Base-by-base conservation (phyloP, 331 rosid species). In the Malus hybrid region DNA sequence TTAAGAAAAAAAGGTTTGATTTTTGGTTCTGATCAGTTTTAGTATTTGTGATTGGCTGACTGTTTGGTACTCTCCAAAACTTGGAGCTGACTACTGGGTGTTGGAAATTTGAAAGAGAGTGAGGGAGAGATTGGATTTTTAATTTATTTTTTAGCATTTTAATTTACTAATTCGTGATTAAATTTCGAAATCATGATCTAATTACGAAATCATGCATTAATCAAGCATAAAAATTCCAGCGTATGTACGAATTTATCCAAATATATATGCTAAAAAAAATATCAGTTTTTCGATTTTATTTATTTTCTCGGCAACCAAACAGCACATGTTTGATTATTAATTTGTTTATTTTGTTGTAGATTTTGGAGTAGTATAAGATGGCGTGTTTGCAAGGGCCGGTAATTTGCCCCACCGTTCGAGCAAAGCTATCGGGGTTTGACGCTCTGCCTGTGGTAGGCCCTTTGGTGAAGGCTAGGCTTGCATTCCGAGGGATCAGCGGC, bases 351-450 rank as follows among this genome's bases (percentile, higher is more conserved):
- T 7, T 28, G 55, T 74, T 60, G 73, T 73, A 72, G 83, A 76
- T 66, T 82, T 74, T 75, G 87, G 79, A 84, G 85, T 57, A 83
- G 84, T 58, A 74, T 63, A 74, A 13, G 65, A 90, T 90, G 99
- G 89, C 50, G 83, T 83, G 89, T 78, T 69, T 95, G 80, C 96
- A 87, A 85, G 97, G 97, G 81, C 99, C 96, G 50, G 97, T 89
- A 73, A 79, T 85, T 80, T 89, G 90, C 75, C 97, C 99, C 50
- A 65, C 92, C 60, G 80, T 90, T 20, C 80, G 86, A 58, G 88
- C 92, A 24, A 92, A 90, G 78, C 88, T 81, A 72, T 80, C 82
- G 24, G 89, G 93, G 28, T 78, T 83, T 50, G 84, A 84, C 83
- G 71, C 81, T 67, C 66, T 84, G 78, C 93, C 97, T 20, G 30